Percentiles rank a stretch among this genome's conserved stretches.
These are phyloP conservation scores for Hemileia vastatrix DNA, from an alignment of 1,284 basidiomycete species.

Conservation along the genomic window DNA sequence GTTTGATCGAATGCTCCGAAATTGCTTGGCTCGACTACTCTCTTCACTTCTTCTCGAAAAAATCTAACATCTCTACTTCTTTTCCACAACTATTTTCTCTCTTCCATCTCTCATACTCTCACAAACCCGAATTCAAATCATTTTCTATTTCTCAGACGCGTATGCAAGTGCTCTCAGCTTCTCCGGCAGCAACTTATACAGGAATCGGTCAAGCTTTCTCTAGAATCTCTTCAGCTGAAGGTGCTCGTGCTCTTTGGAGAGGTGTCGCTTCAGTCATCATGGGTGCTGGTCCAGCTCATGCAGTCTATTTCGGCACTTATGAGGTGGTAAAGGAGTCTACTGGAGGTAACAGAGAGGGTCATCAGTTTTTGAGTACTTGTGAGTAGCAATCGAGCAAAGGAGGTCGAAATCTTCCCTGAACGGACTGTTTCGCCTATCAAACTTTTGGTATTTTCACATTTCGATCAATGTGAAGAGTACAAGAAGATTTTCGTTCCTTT, in stretches of 20 bases:
- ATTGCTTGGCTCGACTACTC: too few relatives aligned
- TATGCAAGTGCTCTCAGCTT: slow-evolving; percentile 85
- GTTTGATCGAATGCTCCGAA: too few relatives aligned
- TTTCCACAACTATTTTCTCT: background rate
- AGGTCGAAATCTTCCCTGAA: too few relatives aligned
- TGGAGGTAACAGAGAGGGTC: slow-evolving; percentile 71
- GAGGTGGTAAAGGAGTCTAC: slow-evolving; percentile 90
- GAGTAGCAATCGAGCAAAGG: too few relatives aligned
- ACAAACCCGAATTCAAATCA: slow-evolving; percentile 98
- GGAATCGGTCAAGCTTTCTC: slow-evolving; percentile 77
- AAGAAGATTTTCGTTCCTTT: too few relatives aligned
- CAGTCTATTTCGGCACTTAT: slow-evolving; percentile 92
- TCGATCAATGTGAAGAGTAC: too few relatives aligned
- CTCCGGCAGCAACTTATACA: slow-evolving; percentile 73
- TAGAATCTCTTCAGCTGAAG: slow-evolving; percentile 85
- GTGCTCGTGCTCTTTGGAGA: slow-evolving; percentile 79
- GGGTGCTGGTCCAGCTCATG: slow-evolving; percentile 94
- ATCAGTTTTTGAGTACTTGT: slow-evolving; percentile 53
- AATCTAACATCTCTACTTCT: too few relatives aligned
- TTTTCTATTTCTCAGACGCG: slow-evolving; percentile 79
- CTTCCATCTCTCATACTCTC: slow-evolving; percentile 12
- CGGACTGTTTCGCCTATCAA: too few relatives aligned
- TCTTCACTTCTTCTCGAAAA: too few relatives aligned
- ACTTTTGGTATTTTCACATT: too few relatives aligned
- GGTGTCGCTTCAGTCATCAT: slow-evolving; percentile 92